A percentile compares a stretch with the other conserved stretches of the same genome.
These are phyloP conservation scores for Chlorophyllum brunneum DNA, from an alignment of 768 basidiomycete genomes.

Conservation along the genomic window DNA sequence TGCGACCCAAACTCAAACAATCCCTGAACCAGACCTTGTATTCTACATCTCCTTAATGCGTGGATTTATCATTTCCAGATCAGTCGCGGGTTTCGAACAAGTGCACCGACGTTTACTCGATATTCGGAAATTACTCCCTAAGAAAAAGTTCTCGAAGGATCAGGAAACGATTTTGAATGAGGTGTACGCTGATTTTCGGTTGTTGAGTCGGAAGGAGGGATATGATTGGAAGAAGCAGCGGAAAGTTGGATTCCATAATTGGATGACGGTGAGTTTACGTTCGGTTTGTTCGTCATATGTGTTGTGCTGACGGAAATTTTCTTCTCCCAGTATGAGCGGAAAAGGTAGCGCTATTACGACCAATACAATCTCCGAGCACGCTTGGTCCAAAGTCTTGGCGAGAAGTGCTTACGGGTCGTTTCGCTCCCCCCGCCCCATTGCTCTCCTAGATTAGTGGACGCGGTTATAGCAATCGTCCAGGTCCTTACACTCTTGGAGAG, in stretches of 20 bases:
- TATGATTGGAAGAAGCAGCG: conserved; percentile 7
- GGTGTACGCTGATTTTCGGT: conserved; percentile 6
- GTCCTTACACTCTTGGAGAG: too few relatives aligned
- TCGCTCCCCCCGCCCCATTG: too few relatives aligned
- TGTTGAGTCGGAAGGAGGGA: neutral
- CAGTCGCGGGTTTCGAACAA: conserved; percentile 25
- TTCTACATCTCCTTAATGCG: conserved; percentile 34
- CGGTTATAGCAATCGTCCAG: too few relatives aligned
- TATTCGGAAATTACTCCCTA: conserved; percentile 20
- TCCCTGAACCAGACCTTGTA: conserved; percentile 24
- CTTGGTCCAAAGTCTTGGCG: too few relatives aligned
- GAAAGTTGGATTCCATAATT: neutral
- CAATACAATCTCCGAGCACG: too few relatives aligned
- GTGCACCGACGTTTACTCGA: conserved; percentile 23
- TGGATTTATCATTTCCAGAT: conserved; percentile 29
- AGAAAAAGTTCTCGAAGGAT: conserved; percentile 16
- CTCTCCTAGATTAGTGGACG: too few relatives aligned
- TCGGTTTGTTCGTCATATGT: neutral
- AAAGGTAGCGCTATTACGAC: too few relatives aligned
- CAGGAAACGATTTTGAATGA: conserved; percentile 10
- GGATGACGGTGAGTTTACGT: neutral
- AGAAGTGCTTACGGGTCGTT: too few relatives aligned
- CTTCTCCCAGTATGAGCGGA: neutral
- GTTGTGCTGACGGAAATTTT: neutral
- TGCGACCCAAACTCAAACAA: conserved; percentile 4